Base-by-base conservation (phyloP, 2,329 filamentous ascomycete genomes). In the Alternaria brassicicola region DNA sequence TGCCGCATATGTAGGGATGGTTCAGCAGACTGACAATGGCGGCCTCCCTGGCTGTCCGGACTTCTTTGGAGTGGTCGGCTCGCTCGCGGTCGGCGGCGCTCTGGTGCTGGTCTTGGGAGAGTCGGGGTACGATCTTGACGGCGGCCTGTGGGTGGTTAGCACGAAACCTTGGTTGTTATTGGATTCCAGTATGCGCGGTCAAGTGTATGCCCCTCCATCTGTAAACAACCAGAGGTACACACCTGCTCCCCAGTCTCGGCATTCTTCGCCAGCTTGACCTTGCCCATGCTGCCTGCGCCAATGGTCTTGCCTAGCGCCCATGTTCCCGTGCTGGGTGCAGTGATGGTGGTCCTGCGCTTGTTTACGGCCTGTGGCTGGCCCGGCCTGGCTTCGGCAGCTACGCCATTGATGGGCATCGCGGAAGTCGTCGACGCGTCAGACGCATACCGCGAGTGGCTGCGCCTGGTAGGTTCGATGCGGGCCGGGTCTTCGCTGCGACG, bases 271-370 rank as follows among this genome's bases (percentile, higher is more conserved):
- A 99, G 83, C 81, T 98, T 98, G 63, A 99, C 95, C 78, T 98
- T 98, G 65, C 95, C 95, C 95, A 99, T 99, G 78, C 94, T 98
- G 49, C 95, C 95, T 52, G 93, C 93, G 59, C 95, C 95, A 71
- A 99, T 95, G 3, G 95, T 98, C 83, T 98, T 98, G 59, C 94
- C 94, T 51, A 99, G 83, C 55, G 93, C 88, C 93, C 94, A 99
- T 82, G 93, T 92, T 57, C 95, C 95, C 12, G 93, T 78, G 60
- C 56, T 93, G 45, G 90, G 88, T 3, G 93, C 93, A 50, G 91
- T 91, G 74, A 99, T 96, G 38, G 91, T 94, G 12, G 94, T 97
- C 70, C 88, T 80, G 66, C 87, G 80, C 65, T 73, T 75, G 17
- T 71, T 67, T 49, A 65, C 71, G 41, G 68, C 64, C 48, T 57